These are phyloP conservation scores for Penicillium hordei DNA, from an alignment of 2,329 filamentous ascomycete species.

Conservation along the genomic window DNA sequence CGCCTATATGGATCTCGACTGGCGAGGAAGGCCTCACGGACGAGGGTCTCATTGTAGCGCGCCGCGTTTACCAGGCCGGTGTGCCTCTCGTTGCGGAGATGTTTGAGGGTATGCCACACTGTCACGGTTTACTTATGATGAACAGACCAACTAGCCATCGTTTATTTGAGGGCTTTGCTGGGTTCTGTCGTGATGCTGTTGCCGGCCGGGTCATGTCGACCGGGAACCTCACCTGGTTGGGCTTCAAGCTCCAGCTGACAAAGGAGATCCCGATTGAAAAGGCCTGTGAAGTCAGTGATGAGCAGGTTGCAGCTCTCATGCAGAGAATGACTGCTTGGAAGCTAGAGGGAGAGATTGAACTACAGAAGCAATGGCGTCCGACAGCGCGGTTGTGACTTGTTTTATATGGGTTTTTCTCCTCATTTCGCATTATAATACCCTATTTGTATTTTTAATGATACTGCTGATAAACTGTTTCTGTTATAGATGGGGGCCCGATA, in stretches of 20 bases:
- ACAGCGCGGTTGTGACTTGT: constrained; percentile 32
- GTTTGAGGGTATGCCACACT: constrained; percentile 50
- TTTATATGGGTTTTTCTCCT: not conserved
- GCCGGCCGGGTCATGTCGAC: constrained; percentile 28
- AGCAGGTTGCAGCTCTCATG: constrained; percentile 37
- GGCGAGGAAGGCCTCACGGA: constrained; percentile 47
- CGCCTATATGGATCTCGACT: constrained; percentile 43
- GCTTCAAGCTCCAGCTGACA: constrained; percentile 28
- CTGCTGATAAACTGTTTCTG: not conserved
- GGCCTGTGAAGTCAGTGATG: constrained; percentile 35
- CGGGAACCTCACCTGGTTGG: constrained; percentile 35
- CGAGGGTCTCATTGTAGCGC: constrained; percentile 42
- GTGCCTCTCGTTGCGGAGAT: constrained; percentile 41
- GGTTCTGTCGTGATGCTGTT: constrained; percentile 49
- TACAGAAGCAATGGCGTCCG: constrained; percentile 33
- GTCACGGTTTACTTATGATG: constrained; percentile 58
- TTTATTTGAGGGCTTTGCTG: constrained; percentile 57
- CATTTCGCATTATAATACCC: not conserved
- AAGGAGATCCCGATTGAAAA: constrained; percentile 37
- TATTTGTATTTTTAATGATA: not conserved
- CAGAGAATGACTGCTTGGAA: constrained; percentile 32
- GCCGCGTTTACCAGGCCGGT: constrained; percentile 41
- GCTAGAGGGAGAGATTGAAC: constrained; percentile 35
- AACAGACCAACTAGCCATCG: constrained; percentile 48
- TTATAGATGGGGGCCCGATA: not conserved